phyloP scores from a whole-genome alignment of 768 basidiomycete genomes.

The Neoboletus brunneissimus region DNA sequence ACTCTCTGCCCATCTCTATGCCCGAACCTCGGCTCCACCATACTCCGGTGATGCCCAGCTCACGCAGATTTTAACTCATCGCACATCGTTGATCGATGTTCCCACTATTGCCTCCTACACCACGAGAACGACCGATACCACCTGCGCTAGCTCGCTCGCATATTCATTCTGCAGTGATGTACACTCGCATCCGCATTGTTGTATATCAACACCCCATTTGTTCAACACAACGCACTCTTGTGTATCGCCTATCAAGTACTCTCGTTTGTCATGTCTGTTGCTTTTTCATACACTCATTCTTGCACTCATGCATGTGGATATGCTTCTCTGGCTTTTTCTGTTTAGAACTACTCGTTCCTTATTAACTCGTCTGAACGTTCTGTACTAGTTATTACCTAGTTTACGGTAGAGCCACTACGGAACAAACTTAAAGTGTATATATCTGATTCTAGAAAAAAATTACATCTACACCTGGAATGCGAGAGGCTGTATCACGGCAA shows the following conservation, averaged over 20 bases:
- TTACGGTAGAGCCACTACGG: constrained; percentile 14
- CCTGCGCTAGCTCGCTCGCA: background rate
- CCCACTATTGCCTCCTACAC: background rate
- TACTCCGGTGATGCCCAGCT: background rate
- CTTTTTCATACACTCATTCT: background rate
- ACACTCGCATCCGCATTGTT: constrained; percentile 5
- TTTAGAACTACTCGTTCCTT: background rate
- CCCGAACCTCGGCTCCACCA: constrained; percentile 25
- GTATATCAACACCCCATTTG: constrained; percentile 6
- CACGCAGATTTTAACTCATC: constrained; percentile 10
- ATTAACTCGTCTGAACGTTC: background rate
- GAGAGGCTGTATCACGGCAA: background rate
- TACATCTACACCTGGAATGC: background rate
- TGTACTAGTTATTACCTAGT: constrained; percentile 17
- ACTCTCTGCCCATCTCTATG: constrained; percentile 13
- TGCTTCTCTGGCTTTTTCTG: background rate
- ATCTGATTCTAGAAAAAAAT: constrained; percentile 5
- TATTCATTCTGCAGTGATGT: constrained; percentile 7
- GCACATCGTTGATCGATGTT: constrained; percentile 16
- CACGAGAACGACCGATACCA: background rate
- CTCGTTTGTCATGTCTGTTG: background rate
- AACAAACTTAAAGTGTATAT: background rate
- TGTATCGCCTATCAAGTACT: constrained; percentile 13
- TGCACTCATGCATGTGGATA: background rate
- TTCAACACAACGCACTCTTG: background rate